Base-by-base conservation (phyloP, 2,329 filamentous ascomycete genomes). In the Arthrocladium fulminans region DNA sequence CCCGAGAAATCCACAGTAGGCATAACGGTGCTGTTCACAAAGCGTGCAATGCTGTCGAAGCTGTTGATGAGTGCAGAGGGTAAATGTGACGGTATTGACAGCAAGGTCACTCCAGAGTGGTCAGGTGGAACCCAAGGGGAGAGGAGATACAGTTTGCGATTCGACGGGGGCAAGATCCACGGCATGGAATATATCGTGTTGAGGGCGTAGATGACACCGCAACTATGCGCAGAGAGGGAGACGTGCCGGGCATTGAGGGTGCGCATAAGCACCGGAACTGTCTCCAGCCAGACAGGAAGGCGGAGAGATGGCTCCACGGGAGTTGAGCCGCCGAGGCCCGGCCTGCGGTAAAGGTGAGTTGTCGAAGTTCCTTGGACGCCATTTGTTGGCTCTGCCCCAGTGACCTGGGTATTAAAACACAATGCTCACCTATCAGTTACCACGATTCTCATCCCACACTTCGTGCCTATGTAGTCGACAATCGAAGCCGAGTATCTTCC, bases 241-340 rank as follows among this genome's bases (percentile, higher is more conserved):
- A 73, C 63, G 48, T 69, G 62, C 47, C 61, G 48, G 40, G 70
- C 64, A 0, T 57, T 41, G 3, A 74, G 60, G 35, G 61, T 49
- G 3, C 57, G 30, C 4, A 73, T 58, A 0, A 74, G 56, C 3
- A 51, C 53, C 15, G 70, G 68, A 1, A 73, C 58, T 1, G 63
- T 62, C 51, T 73, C 68, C 20, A 71, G 57, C 64, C 67, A 73
- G 17, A 61, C 56, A 3, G 57, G 37, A 13, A 73, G 57, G 3
- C 71, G 62, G 12, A 63, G 42, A 8, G 59, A 41, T 4, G 71
- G 51, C 1, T 60, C 51, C 0, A 72, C 68, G 2, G 60, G 54
- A 0, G 67, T 69, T 10, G 70, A 71, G 29, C 62, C 67, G 17
- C 72, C 72, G 49, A 72, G 64, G n/a, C 64, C 68, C 12, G 69